phyloP scores from a whole-genome alignment of 495 filamentous ascomycete genomes.

The Rostrohypoxylon terebratum region DNA sequence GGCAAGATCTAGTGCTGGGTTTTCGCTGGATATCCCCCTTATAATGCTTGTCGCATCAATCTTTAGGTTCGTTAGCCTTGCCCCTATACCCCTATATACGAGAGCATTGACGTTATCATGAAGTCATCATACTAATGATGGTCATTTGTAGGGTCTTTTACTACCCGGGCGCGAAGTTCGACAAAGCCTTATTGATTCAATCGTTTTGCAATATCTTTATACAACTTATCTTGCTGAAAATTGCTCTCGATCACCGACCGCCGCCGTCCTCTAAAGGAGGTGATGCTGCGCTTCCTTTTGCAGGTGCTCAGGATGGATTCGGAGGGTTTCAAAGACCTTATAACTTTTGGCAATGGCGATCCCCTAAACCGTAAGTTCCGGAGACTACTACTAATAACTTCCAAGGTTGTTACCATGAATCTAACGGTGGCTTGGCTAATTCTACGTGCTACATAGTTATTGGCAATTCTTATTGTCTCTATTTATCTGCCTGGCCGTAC shows the following conservation, averaged over 20 bases:
- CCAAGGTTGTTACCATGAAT: background rate
- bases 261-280: constrained; percentile 66
- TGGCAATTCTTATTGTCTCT: constrained; percentile 88
- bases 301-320: constrained; percentile 65
- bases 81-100: background rate
- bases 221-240: constrained; percentile 85
- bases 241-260: constrained; percentile 91
- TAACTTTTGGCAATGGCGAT: constrained; percentile 95
- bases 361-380: constrained; percentile 74
- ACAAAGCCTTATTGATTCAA: constrained; percentile 82
- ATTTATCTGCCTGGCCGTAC: constrained; percentile 68
- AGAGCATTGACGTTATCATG: background rate
- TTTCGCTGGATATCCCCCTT: constrained; percentile 87
- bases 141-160: constrained; percentile 78
- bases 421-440: constrained; percentile 18
- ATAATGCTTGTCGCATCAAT: constrained; percentile 98
- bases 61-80: constrained; percentile 72
- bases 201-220: constrained; percentile 87
- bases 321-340: constrained; percentile 73
- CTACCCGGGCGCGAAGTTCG: constrained; percentile 90
- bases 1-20: constrained; percentile 84
- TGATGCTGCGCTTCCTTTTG: constrained; percentile 65
- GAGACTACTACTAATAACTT: too few species aligned
- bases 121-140: constrained; percentile 25
- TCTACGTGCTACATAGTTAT: constrained; percentile 69